A percentile compares a stretch with the other conserved stretches of the same genome.
Evolutionary conservation across 108 stramenopile genomes (phyloP).

Genomic region (Aureococcus anophagefferens): DNA sequence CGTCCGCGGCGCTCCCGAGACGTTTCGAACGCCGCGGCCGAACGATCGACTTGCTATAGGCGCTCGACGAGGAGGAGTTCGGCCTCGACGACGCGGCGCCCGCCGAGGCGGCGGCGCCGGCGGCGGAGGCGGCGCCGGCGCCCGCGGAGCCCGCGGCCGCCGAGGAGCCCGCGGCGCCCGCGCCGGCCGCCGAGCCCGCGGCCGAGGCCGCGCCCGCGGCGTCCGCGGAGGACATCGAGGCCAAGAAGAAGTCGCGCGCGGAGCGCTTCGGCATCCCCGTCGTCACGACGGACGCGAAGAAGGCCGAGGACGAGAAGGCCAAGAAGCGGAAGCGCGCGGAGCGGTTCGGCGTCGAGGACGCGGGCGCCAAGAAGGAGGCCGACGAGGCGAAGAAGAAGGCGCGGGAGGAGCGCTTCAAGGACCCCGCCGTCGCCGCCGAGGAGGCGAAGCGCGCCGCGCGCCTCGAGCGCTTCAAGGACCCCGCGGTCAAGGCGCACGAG

Average conservation of each 20-base stretch:
- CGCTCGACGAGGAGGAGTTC: slow-evolving; percentile 1
- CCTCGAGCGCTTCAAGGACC: not conserved
- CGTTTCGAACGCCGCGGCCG: too few species aligned
- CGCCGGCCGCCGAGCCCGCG: not conserved
- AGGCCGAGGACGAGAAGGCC: too few species aligned
- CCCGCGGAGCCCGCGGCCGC: not conserved
- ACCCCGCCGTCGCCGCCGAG: not conserved
- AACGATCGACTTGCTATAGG: too few species aligned
- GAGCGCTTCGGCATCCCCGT: not conserved
- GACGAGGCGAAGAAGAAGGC: not conserved
- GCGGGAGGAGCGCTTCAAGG: not conserved
- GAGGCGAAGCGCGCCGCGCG: not conserved
- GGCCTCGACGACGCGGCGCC: not conserved
- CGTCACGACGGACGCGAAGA: too few species aligned
- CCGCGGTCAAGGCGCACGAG: not conserved
- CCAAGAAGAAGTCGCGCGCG: not conserved
- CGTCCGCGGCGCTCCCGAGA: too few species aligned
- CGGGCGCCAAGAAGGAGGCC: not conserved
- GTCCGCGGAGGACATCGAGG: not conserved
- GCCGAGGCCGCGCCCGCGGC: too few species aligned
- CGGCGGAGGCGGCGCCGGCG: not conserved
- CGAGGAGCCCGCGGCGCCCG: not conserved
- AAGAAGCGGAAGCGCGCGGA: too few species aligned
- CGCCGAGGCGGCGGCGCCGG: not conserved
- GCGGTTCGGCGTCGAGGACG: too few species aligned